Percentiles rank a stretch among this genome's conserved stretches.
Evolutionary conservation across 202 grass and related monocot genomes (phyloP).

Genomic region (Carex sylvatica): DNA sequence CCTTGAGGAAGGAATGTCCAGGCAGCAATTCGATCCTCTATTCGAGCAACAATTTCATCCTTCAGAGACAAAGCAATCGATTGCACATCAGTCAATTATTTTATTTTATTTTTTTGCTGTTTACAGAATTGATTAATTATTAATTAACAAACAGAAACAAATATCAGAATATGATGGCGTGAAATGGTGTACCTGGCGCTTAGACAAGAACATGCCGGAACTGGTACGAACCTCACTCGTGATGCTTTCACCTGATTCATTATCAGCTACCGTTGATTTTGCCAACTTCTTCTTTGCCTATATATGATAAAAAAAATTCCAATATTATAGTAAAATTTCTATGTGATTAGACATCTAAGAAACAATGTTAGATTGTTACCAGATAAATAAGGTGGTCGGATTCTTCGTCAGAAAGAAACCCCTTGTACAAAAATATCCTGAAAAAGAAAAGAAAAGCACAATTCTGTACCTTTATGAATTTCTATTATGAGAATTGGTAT

Average conservation of each 20-base stretch:
- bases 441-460: background rate
- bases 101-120: background rate
- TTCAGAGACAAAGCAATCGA: constrained; percentile 30
- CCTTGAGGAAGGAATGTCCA: constrained; percentile 92
- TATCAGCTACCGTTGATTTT: constrained; percentile 55
- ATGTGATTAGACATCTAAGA: background rate
- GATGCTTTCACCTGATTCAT: constrained; percentile 40
- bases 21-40: constrained; percentile 70
- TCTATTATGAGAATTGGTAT: background rate
- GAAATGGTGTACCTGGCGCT: constrained; percentile 32
- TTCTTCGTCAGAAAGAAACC: constrained; percentile 53
- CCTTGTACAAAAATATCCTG: constrained; percentile 55
- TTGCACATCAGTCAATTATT: background rate
- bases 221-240: constrained; percentile 41
- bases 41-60: constrained; percentile 66
- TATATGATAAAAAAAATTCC: background rate
- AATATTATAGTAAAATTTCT: background rate
- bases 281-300: constrained; percentile 44
- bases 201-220: constrained; percentile 55
- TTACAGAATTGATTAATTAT: background rate
- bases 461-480: background rate
- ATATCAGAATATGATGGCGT: background rate
- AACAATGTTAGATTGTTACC: constrained; percentile 30
- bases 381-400: constrained; percentile 46
- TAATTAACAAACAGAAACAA: background rate